Evolutionary conservation across 2,329 filamentous ascomycete species (phyloP).

Genomic region (Cladosporium sp.): DNA sequence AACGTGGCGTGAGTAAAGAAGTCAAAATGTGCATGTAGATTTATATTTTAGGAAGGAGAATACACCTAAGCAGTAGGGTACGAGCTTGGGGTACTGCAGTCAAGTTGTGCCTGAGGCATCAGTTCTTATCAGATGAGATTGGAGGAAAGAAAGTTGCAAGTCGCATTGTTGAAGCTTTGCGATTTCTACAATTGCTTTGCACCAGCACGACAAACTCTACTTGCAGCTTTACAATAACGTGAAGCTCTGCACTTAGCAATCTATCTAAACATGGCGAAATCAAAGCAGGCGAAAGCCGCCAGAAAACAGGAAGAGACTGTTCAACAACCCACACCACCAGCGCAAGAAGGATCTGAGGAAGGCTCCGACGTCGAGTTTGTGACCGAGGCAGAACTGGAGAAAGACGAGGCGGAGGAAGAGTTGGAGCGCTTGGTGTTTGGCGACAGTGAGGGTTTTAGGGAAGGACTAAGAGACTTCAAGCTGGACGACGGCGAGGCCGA

Average conservation of each 20-base stretch:
- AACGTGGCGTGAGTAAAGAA: too few species aligned
- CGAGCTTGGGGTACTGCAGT: not conserved
- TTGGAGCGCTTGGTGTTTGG: conserved; percentile 82
- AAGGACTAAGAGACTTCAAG: conserved; percentile 64
- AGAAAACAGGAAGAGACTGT: conserved; percentile 8
- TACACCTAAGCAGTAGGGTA: not conserved
- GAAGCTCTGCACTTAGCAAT: not conserved
- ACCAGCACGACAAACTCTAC: not conserved
- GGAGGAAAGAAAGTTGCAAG: not conserved
- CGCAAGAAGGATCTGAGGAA: conserved; percentile 20
- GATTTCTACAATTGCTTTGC: not conserved
- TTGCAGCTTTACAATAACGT: not conserved
- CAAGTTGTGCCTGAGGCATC: not conserved
- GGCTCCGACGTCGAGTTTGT: conserved; percentile 34
- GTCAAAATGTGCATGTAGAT: too few species aligned
- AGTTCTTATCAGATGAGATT: not conserved
- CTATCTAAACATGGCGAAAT: conserved; percentile 7
- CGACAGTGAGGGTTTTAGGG: conserved; percentile 77
- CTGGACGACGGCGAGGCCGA: conserved; percentile 43
- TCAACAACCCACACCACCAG: conserved; percentile 16
- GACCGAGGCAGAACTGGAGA: conserved; percentile 31
- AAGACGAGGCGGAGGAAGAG: conserved; percentile 36
- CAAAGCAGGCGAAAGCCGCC: conserved; percentile 15
- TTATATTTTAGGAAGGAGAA: too few species aligned
- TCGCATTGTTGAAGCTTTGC: not conserved